These are phyloP conservation scores for Linderniella brevidens DNA, from an alignment of 257 asterid genomes.

Conservation along the genomic window DNA sequence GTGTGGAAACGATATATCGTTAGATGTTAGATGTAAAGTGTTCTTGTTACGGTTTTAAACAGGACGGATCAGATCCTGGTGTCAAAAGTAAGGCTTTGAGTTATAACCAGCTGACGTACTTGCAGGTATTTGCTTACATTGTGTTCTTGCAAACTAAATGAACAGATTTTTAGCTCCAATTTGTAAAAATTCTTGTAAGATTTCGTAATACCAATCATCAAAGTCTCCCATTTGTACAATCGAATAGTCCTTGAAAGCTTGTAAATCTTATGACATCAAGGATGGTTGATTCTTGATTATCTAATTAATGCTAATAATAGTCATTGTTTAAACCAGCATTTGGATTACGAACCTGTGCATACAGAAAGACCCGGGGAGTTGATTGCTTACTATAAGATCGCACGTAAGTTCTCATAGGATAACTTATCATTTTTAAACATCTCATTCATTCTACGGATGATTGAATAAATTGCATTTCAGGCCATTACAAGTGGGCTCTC, in stretches of 20 bases:
- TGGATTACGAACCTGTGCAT: constrained; percentile 72
- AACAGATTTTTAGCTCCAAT: too few relatives aligned
- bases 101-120: constrained; percentile 74
- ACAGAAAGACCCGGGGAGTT: constrained; percentile 90
- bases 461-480: constrained; percentile 19
- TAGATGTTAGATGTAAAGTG: constrained; percentile 8
- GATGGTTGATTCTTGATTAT: constrained; percentile 5
- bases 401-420: constrained; percentile 39
- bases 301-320: background rate
- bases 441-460: background rate
- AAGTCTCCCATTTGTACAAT: background rate
- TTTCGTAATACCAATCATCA: too few relatives aligned
- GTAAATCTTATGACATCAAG: too few relatives aligned
- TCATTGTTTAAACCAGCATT: constrained; percentile 39
- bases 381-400: constrained; percentile 95
- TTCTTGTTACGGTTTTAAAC: constrained; percentile 14
- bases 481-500: constrained; percentile 98
- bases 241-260: background rate
- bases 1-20: too few relatives aligned
- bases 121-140: constrained; percentile 63
- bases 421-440: background rate
- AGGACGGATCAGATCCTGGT: constrained; percentile 80
- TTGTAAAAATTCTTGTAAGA: too few relatives aligned
- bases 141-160: too few relatives aligned
- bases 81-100: constrained; percentile 72